Percentiles rank a stretch among this genome's conserved stretches.
Conservation (phyloP, 148 eudicot genomes). For the Fallopia convolvulus region DNA sequence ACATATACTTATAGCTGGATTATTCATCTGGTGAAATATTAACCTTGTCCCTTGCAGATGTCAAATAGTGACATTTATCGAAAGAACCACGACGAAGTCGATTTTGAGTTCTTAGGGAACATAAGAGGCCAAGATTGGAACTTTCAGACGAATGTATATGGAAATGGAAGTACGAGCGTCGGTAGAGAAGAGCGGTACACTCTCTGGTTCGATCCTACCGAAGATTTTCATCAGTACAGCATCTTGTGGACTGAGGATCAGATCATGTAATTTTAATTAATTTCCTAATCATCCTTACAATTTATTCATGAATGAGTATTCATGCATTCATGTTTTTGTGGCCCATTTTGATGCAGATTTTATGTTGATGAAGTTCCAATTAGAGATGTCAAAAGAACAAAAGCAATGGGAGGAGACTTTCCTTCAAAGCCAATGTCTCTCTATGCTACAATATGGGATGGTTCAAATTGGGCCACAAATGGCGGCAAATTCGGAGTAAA, state of each 20-base stretch:
- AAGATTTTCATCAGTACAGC: slow-evolving; percentile 77
- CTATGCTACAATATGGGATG: slow-evolving; percentile 94
- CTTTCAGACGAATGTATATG: slow-evolving; percentile 86
- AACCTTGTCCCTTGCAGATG: slow-evolving; percentile 36
- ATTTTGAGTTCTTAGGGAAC: slow-evolving; percentile 88
- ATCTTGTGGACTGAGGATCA: slow-evolving; percentile 71
- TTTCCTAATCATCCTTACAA: slow-evolving; percentile 3
- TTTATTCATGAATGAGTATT: background rate
- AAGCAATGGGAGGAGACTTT: slow-evolving; percentile 65
- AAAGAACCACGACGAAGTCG: slow-evolving; percentile 79
- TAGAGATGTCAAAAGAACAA: slow-evolving; percentile 60
- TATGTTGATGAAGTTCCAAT: slow-evolving; percentile 77
- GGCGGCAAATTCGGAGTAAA: slow-evolving; percentile 77
- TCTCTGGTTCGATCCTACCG: slow-evolving; percentile 92
- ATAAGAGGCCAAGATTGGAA: slow-evolving; percentile 89
- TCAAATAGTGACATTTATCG: slow-evolving; percentile 77
- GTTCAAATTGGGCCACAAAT: slow-evolving; percentile 86
- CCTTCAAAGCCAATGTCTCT: slow-evolving; percentile 91
- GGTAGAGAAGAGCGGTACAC: slow-evolving; percentile 91
- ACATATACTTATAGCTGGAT: too few relatives aligned
- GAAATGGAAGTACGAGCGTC: slow-evolving; percentile 74
- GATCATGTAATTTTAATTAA: slow-evolving; percentile 46
- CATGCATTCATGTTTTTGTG: too few relatives aligned
- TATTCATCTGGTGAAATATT: too few relatives aligned
- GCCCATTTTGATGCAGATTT: slow-evolving; percentile 41